Conservation (phyloP, 495 filamentous ascomycete species). For the Aspergillus sclerotioniger region DNA sequence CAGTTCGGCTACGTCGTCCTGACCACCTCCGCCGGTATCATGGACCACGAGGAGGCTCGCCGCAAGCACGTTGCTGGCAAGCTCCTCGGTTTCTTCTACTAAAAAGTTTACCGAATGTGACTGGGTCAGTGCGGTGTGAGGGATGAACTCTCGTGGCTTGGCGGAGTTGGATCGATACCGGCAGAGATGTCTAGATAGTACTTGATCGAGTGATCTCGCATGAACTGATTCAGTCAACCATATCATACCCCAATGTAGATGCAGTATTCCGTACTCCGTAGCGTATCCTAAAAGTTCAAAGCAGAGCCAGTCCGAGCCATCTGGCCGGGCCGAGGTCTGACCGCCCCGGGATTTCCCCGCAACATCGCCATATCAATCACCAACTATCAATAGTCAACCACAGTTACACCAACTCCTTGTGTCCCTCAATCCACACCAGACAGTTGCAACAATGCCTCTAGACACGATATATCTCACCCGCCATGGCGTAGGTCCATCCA, state of each 20-base stretch:
- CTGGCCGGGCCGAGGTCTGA: neutral
- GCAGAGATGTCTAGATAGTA: conserved; percentile 18
- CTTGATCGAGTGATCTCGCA: conserved; percentile 21
- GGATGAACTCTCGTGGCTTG: conserved; percentile 32
- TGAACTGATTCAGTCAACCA: neutral
- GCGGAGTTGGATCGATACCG: conserved; percentile 28
- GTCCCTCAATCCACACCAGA: neutral
- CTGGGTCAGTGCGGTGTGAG: conserved; percentile 20
- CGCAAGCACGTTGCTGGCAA: conserved; percentile 97
- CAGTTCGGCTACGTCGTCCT: conserved; percentile 99
- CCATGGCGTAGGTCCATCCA: conserved; percentile 67
- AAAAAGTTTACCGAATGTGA: conserved; percentile 41
- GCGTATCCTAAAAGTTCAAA: neutral
- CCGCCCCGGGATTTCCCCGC: conserved; percentile 12
- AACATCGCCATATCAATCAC: neutral
- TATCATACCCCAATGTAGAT: neutral
- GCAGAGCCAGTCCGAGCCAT: neutral
- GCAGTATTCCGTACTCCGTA: neutral
- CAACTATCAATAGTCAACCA: neutral
- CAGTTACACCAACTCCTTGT: neutral
- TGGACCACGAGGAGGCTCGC: conserved; percentile 99
- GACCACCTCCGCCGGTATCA: conserved; percentile 97
- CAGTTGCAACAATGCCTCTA: conserved; percentile 44
- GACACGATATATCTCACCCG: conserved; percentile 83
- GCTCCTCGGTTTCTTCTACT: conserved; percentile 97